Base-by-base conservation (phyloP, 768 basidiomycete genomes). In the Naganishia randhawae region DNA sequence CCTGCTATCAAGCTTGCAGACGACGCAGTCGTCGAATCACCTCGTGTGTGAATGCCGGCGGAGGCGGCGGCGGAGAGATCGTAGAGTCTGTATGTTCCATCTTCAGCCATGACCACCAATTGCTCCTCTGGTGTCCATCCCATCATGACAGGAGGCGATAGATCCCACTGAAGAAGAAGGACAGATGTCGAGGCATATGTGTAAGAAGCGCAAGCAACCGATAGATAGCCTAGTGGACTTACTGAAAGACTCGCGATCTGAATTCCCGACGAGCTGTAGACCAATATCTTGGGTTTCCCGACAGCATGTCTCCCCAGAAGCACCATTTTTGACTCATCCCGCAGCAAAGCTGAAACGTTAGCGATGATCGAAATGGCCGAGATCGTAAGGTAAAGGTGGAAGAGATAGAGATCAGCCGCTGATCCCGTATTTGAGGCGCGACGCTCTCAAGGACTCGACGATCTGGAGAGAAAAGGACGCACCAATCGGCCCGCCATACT, bases 401-500 rank as follows among this genome's bases (percentile, higher is more conserved):
- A n/a, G 3, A 39, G n/a, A 19, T 22, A 17, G 7, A 10, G n/a
- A 10, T 39, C 16, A 19, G 54, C 16, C n/a, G n/a, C n/a, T n/a
- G n/a, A n/a, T n/a, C n/a, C n/a, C n/a, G n/a, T n/a, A n/a, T n/a
- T n/a, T n/a, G n/a, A n/a, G n/a, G n/a, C n/a, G n/a, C n/a, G n/a
- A n/a, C n/a, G n/a, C n/a, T n/a, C n/a, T n/a, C n/a, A n/a, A n/a
- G n/a, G n/a, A n/a, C n/a, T n/a, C n/a, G n/a, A n/a, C n/a, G n/a
- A n/a, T n/a, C n/a, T n/a, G n/a, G n/a, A n/a, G 37, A 10, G 50
- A 32, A 22, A 29, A 51, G 33, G 16, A 79, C 82, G 67, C 66
- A 92, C 93, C 93, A 77, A 96, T 83, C 14, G 93, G 94, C 17
- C 94, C 95, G 39, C 92, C 92, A 79, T 90, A 86, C 50, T 86